phyloP scores from a whole-genome alignment of 2,329 filamentous ascomycete species.

The Xylaria sp. region DNA sequence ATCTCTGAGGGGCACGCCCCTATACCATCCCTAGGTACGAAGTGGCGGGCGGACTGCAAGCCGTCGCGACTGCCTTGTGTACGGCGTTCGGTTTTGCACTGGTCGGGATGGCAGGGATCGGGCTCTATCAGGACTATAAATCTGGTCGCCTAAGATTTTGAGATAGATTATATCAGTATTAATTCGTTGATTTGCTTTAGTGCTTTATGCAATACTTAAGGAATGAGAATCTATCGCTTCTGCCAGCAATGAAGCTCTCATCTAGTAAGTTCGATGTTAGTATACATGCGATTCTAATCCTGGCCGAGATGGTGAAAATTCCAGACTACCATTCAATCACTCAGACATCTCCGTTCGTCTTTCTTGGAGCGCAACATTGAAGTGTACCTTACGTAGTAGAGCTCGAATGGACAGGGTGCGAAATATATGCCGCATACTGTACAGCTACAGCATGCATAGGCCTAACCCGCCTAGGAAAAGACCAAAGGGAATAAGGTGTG shows the following conservation, averaged over 20 bases:
- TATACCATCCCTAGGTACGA: background rate
- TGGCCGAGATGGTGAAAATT: too few relatives aligned
- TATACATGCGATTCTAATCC: too few relatives aligned
- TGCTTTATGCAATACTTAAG: too few relatives aligned
- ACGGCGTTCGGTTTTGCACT: background rate
- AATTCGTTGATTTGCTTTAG: background rate
- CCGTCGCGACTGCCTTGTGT: background rate
- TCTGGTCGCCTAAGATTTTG: background rate
- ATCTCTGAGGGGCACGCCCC: background rate
- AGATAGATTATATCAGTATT: background rate
- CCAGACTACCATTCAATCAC: too few relatives aligned
- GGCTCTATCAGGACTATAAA: background rate
- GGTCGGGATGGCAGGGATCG: background rate
- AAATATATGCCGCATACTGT: background rate
- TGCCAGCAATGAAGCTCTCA: too few relatives aligned
- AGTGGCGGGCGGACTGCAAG: background rate
- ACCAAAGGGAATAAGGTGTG: constrained; percentile 35
- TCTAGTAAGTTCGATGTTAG: too few relatives aligned
- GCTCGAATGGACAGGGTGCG: background rate
- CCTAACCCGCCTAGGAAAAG: background rate
- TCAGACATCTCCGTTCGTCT: too few relatives aligned
- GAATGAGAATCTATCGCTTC: too few relatives aligned
- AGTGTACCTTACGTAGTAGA: too few relatives aligned
- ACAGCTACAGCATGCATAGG: background rate
- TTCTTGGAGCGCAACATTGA: too few relatives aligned